Conservation (phyloP, 192 early-diverging fungal species). For the Umbelopsis sp. region DNA sequence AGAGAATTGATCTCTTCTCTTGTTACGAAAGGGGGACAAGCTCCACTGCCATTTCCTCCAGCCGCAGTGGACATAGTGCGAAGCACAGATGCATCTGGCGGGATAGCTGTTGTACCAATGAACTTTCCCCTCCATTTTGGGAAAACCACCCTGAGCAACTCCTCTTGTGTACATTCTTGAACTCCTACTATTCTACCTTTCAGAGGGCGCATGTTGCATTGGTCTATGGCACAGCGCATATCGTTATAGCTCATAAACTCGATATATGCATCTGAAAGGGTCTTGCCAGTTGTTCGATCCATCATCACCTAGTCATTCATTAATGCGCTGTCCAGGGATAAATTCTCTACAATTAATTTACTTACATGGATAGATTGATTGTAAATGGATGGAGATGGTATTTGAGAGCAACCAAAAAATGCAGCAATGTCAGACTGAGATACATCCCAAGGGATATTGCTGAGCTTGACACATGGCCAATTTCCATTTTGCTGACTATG, state of each 20-base stretch:
- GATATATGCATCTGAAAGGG: slow-evolving; percentile 66
- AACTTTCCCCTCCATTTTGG: slow-evolving; percentile 65
- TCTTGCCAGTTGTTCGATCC: slow-evolving; percentile 73
- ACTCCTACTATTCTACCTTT: slow-evolving; percentile 65
- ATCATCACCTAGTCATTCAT: slow-evolving; percentile 49
- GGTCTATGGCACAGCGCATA: slow-evolving; percentile 55
- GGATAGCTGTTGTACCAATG: slow-evolving; percentile 42
- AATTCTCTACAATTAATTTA: slow-evolving; percentile 28
- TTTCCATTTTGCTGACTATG: background rate
- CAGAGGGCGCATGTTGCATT: slow-evolving; percentile 57
- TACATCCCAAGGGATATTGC: slow-evolving; percentile 61
- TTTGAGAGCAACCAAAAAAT: slow-evolving; percentile 47
- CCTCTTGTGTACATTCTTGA: slow-evolving; percentile 54
- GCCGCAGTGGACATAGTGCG: slow-evolving; percentile 23
- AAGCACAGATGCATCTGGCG: slow-evolving; percentile 28
- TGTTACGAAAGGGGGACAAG: slow-evolving; percentile 49
- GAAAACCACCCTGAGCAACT: slow-evolving; percentile 55
- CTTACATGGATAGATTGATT: slow-evolving; percentile 58
- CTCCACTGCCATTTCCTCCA: slow-evolving; percentile 17
- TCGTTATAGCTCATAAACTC: slow-evolving; percentile 60
- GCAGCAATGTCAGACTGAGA: slow-evolving; percentile 53
- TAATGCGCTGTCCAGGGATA: background rate
- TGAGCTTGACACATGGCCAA: slow-evolving; percentile 12
- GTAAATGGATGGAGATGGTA: slow-evolving; percentile 45
- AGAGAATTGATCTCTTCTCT: slow-evolving; percentile 76